Conservation (phyloP, 352 stramenopile genomes). For the Globisporangium nagaii region DNA sequence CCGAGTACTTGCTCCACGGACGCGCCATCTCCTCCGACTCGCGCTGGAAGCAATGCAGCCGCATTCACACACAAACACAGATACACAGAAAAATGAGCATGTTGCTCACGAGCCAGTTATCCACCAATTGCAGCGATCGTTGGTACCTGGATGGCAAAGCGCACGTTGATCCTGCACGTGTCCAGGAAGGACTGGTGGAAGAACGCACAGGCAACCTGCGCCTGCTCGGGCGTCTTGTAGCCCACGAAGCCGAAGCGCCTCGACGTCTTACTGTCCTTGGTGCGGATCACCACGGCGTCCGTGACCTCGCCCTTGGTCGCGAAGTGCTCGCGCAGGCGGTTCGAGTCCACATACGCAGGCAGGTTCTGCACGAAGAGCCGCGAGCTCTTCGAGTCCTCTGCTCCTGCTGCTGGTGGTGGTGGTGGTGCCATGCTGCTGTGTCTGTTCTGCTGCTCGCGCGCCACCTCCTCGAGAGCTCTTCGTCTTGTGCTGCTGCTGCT, state of each 20-base stretch:
- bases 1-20: constrained; percentile 89
- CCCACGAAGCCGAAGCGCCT: constrained; percentile 82
- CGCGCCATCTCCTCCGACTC: constrained; percentile 59
- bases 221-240: constrained; percentile 68
- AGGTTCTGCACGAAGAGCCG: constrained; percentile 84
- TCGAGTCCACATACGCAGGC: constrained; percentile 69
- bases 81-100: too few species aligned
- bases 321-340: constrained; percentile 72
- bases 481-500: not conserved
- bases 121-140: not conserved
- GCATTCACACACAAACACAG: not conserved
- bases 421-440: not conserved
- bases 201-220: constrained; percentile 48
- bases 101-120: not conserved
- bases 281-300: constrained; percentile 85
- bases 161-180: constrained; percentile 82
- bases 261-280: constrained; percentile 84
- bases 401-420: not conserved
- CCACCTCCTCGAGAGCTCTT: too few species aligned
- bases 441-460: not conserved
- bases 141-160: constrained; percentile 64
- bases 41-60: constrained; percentile 13
- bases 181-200: constrained; percentile 90
- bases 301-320: constrained; percentile 77
- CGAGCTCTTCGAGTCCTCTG: constrained; percentile 19